Percentiles rank a stretch among this genome's conserved stretches.
phyloP scores from a whole-genome alignment of 2,329 filamentous ascomycete species.

The Penicillium polonicum region DNA sequence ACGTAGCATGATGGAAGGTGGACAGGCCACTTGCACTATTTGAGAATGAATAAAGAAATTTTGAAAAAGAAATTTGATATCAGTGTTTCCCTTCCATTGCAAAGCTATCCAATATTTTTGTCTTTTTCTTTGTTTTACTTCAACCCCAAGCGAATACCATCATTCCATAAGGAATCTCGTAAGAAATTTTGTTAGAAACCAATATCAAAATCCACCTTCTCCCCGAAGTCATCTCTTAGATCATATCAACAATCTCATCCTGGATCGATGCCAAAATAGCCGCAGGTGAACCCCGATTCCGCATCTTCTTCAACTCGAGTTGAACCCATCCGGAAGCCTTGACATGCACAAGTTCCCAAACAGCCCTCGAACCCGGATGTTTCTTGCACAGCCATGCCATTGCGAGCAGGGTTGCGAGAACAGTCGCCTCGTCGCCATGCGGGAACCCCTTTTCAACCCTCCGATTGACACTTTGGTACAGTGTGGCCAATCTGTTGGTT shows the following conservation, averaged over 20 bases:
- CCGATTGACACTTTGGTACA: not conserved
- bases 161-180: not conserved
- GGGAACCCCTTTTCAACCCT: not conserved
- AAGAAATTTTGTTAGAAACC: not conserved
- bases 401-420: constrained; percentile 17
- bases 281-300: not conserved
- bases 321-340: constrained; percentile 20
- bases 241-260: not conserved
- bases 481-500: not conserved
- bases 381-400: constrained; percentile 13
- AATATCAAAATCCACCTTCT: not conserved
- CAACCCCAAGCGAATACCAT: not conserved
- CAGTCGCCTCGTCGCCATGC: not conserved
- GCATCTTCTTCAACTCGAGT: not conserved
- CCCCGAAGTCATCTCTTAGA: not conserved
- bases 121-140: not conserved
- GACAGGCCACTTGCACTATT: too few species aligned
- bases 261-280: not conserved
- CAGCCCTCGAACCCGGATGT: not conserved
- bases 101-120: not conserved
- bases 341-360: constrained; percentile 20
- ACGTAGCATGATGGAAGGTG: too few species aligned
- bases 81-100: not conserved
- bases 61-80: too few species aligned
- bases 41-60: too few species aligned